Percentiles rank a stretch among this genome's conserved stretches.
phyloP scores from a whole-genome alignment of 202 grass and related monocot species.

The Digitaria exilis region DNA sequence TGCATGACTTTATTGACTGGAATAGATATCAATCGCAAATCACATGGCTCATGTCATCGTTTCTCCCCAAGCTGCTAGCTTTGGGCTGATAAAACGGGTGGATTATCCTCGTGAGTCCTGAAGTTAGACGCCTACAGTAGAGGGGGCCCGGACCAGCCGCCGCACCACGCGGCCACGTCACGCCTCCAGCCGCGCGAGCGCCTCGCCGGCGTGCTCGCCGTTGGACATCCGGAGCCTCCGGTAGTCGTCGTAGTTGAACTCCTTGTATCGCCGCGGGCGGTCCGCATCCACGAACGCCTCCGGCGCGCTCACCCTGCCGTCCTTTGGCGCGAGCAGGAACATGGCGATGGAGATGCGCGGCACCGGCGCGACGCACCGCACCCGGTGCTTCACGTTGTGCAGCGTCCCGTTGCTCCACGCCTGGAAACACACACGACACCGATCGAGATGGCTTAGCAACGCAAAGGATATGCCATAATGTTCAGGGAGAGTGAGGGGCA shows the following conservation, averaged over 20 bases:
- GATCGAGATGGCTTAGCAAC: neutral
- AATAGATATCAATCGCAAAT: too few relatives aligned
- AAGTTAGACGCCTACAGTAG: too few relatives aligned
- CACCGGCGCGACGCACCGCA: constrained; percentile 71
- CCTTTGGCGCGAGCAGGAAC: constrained; percentile 78
- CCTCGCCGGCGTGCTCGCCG: constrained; percentile 62
- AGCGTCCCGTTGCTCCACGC: constrained; percentile 86
- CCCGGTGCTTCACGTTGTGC: constrained; percentile 77
- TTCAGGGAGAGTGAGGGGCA: neutral
- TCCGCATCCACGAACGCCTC: constrained; percentile 49
- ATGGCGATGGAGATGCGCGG: constrained; percentile 76
- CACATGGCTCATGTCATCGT: too few relatives aligned
- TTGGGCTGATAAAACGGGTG: too few relatives aligned
- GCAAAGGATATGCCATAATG: neutral
- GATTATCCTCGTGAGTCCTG: too few relatives aligned
- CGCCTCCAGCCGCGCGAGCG: constrained; percentile 34
- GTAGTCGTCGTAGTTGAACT: constrained; percentile 63
- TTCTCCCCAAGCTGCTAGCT: neutral
- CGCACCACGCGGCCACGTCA: neutral
- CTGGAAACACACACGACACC: constrained; percentile 15
- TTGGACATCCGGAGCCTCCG: constrained; percentile 57
- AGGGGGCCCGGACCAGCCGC: neutral
- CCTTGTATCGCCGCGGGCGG: constrained; percentile 59
- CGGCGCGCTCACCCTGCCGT: constrained; percentile 64
- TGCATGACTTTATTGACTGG: too few relatives aligned